These are phyloP conservation scores for Achaetomiella virescens DNA, from an alignment of 495 filamentous ascomycete species.

Conservation along the genomic window DNA sequence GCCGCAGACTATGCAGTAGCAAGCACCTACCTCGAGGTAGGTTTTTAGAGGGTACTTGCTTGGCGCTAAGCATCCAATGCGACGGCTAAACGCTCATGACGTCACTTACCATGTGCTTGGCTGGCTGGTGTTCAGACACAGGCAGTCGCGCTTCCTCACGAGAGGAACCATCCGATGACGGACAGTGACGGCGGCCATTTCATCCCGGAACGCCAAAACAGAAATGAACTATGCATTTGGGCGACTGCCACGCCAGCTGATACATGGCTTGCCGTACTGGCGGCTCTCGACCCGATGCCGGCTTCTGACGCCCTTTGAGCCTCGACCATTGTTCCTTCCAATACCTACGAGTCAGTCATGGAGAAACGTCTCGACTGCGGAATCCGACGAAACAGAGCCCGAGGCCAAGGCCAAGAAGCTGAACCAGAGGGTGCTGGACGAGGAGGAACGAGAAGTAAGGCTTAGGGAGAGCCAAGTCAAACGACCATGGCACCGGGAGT, in stretches of 20 bases:
- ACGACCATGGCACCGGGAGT: conserved; percentile 66
- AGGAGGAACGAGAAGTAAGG: conserved; percentile 34
- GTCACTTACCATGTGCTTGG: too few relatives aligned
- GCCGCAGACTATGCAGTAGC: too few relatives aligned
- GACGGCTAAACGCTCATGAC: too few relatives aligned
- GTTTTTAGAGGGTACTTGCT: too few relatives aligned
- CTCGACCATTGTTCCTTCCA: not conserved
- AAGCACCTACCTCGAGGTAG: too few relatives aligned
- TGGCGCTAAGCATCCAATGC: too few relatives aligned
- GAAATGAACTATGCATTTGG: conserved; percentile 22
- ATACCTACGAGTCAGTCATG: not conserved
- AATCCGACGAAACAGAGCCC: conserved; percentile 7
- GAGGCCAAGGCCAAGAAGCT: conserved; percentile 32
- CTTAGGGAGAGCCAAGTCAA: conserved; percentile 30
- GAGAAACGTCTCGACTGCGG: conserved; percentile 1
- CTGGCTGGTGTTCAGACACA: too few relatives aligned
- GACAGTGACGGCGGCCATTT: too few relatives aligned
- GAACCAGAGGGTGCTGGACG: conserved; percentile 34
- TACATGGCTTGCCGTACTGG: not conserved
- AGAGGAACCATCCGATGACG: too few relatives aligned
- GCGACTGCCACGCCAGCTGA: conserved; percentile 16
- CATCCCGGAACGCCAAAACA: not conserved
- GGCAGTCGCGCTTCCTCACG: too few relatives aligned
- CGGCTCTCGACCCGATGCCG: not conserved
- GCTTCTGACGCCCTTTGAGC: not conserved